Evolutionary conservation across 495 filamentous ascomycete genomes (phyloP).

Genomic region (Trichoderma orchidacearum): DNA sequence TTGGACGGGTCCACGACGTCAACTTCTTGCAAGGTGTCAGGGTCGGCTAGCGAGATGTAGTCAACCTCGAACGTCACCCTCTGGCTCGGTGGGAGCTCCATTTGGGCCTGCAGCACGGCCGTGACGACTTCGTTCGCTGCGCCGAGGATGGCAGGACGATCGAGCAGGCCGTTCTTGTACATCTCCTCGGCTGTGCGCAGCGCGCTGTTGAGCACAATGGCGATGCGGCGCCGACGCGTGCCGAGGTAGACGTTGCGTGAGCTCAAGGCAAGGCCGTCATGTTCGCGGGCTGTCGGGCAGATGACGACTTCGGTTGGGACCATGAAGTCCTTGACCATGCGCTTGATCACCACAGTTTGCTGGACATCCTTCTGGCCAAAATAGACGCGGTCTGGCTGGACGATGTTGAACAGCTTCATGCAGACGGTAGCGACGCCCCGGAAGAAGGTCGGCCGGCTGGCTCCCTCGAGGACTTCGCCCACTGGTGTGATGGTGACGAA

Average conservation of each 20-base stretch:
- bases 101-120: slow-evolving; percentile 43
- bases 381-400: slow-evolving; percentile 76
- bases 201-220: slow-evolving; percentile 53
- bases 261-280: slow-evolving; percentile 83
- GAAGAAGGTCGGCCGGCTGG: slow-evolving; percentile 86
- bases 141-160: slow-evolving; percentile 50
- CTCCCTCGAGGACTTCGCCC: slow-evolving; percentile 66
- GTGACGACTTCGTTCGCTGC: slow-evolving; percentile 44
- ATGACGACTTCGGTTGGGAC: slow-evolving; percentile 64
- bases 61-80: slow-evolving; percentile 70
- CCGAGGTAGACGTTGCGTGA: slow-evolving; percentile 92
- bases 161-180: slow-evolving; percentile 43
- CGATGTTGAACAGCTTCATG: slow-evolving; percentile 94
- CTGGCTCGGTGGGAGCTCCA: slow-evolving; percentile 41
- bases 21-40: slow-evolving; percentile 66
- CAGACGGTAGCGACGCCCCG: slow-evolving; percentile 91
- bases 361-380: slow-evolving; percentile 98
- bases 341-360: slow-evolving; percentile 79
- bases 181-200: slow-evolving; percentile 55
- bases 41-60: slow-evolving; percentile 81
- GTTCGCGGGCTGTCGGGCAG: slow-evolving; percentile 59
- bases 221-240: slow-evolving; percentile 51
- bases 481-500: slow-evolving; percentile 92
- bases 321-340: slow-evolving; percentile 80
- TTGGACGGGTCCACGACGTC: slow-evolving; percentile 43